Percentiles rank a stretch among this genome's conserved stretches.
Conservation (phyloP, 495 filamentous ascomycete species). For the Xylaria flabelliformis region DNA sequence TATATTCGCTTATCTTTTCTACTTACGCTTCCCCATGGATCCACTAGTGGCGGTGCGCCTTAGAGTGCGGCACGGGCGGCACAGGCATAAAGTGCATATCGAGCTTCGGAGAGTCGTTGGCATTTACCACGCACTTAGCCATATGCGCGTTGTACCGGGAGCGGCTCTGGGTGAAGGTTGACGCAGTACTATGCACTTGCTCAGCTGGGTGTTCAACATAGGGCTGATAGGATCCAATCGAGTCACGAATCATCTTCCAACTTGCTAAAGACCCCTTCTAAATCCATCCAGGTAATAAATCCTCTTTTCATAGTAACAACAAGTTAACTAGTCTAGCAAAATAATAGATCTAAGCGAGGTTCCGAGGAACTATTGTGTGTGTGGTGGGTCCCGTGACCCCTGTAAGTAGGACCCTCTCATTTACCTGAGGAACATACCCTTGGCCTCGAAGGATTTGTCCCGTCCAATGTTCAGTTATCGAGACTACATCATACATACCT, state of each 20-base stretch:
- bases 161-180: background rate
- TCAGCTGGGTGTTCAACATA: background rate
- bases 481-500: background rate
- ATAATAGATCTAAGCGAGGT: conserved; percentile 6
- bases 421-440: background rate
- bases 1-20: too few relatives aligned
- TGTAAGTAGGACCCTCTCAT: conserved; percentile 11
- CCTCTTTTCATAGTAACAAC: background rate
- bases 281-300: background rate
- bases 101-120: background rate
- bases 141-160: background rate
- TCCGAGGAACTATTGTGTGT: conserved; percentile 8
- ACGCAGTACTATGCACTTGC: background rate
- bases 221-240: background rate
- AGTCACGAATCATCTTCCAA: conserved; percentile 11
- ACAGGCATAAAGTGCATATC: background rate
- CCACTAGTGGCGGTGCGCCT: too few relatives aligned
- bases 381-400: background rate
- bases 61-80: background rate
- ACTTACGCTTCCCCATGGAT: too few relatives aligned
- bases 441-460: too few relatives aligned
- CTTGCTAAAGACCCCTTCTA: conserved; percentile 1
- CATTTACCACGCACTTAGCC: background rate
- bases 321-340: conserved; percentile 2
- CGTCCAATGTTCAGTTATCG: too few relatives aligned